Percentiles rank a stretch among this genome's conserved stretches.
Conservation (phyloP, 768 basidiomycete species). For the Suillus bovinus region DNA sequence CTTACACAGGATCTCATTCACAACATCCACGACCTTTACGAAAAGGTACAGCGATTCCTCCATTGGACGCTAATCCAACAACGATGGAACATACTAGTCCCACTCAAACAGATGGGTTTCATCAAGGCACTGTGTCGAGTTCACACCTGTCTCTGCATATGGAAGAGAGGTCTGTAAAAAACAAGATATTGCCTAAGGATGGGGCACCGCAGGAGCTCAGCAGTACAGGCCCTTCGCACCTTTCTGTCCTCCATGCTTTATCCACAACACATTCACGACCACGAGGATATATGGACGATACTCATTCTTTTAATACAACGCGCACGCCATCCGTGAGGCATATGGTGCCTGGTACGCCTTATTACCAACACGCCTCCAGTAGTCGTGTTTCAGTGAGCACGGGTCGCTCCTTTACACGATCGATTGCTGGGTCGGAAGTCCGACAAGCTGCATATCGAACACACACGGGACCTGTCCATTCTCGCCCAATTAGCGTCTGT, state of each 20-base stretch:
- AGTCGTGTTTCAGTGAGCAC: background rate
- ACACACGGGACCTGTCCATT: background rate
- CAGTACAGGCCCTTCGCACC: background rate
- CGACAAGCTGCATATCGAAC: slow-evolving; percentile 1
- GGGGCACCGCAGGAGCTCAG: background rate
- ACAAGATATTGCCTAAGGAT: background rate
- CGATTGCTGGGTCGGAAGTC: background rate
- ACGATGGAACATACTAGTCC: background rate
- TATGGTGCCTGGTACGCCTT: background rate
- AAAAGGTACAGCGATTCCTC: background rate
- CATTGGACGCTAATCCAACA: background rate
- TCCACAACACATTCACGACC: background rate
- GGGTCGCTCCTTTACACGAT: background rate
- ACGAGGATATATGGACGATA: background rate
- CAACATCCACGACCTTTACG: background rate
- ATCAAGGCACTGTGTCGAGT: background rate
- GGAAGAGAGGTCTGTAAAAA: background rate
- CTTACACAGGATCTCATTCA: background rate
- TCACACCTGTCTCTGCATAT: background rate
- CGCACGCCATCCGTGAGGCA: background rate
- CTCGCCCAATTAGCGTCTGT: background rate
- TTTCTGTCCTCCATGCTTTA: background rate
- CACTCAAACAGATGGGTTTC: background rate
- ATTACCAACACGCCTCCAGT: background rate
- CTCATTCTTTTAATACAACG: background rate